Percentiles rank a stretch among this genome's conserved stretches.
phyloP scores from a whole-genome alignment of 225 moss, liverwort and hornwort genomes.

The Pleurozium schreberi region DNA sequence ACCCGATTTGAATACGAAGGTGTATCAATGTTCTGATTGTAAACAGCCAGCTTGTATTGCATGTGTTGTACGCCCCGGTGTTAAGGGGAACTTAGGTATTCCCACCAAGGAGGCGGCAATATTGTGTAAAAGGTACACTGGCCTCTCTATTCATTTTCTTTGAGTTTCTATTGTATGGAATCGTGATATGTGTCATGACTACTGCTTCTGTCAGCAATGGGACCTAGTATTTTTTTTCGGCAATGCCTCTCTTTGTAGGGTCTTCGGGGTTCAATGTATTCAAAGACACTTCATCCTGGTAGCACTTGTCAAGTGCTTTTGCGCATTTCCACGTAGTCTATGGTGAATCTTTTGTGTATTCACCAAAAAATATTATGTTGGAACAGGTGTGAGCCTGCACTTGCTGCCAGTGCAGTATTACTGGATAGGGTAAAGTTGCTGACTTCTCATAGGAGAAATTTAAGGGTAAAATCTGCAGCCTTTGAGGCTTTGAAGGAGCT shows the following conservation, averaged over 20 bases:
- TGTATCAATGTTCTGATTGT: slow-evolving; percentile 36
- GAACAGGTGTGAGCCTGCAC: slow-evolving; percentile 59
- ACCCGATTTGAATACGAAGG: slow-evolving; percentile 12
- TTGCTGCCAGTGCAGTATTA: slow-evolving; percentile 49
- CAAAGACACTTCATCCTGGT: neutral
- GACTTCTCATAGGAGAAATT: slow-evolving; percentile 48
- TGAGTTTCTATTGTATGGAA: neutral
- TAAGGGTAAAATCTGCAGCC: slow-evolving; percentile 69
- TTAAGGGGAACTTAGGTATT: neutral
- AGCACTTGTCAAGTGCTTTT: neutral
- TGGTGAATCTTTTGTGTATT: neutral
- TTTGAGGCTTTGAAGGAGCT: slow-evolving; percentile 44
- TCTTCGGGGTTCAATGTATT: neutral
- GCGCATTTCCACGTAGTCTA: neutral
- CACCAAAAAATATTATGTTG: neutral
- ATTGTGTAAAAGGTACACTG: slow-evolving; percentile 15
- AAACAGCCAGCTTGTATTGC: slow-evolving; percentile 47
- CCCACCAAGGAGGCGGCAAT: slow-evolving; percentile 1
- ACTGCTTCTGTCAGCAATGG: neutral
- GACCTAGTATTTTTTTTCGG: neutral
- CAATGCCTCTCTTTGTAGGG: neutral
- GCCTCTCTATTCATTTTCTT: neutral
- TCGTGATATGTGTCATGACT: neutral
- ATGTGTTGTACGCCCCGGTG: slow-evolving; percentile 40
- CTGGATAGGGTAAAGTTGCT: slow-evolving; percentile 47